Base-by-base conservation (phyloP, 805 yeast genomes). In the Metschnikowia anglica region DNA sequence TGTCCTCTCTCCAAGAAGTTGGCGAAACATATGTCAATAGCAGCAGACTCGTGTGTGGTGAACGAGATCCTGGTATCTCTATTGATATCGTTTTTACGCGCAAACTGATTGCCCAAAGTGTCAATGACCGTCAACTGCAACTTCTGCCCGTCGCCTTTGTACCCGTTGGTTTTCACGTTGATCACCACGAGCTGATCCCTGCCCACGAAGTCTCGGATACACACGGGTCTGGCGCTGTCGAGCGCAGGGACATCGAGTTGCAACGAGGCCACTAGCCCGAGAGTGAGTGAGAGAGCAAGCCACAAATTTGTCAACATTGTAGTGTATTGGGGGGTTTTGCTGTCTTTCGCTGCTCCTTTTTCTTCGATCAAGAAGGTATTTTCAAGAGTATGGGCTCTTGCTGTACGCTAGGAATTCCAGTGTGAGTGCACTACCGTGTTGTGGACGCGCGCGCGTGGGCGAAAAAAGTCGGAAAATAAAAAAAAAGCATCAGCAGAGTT, bases 21-120 rank as follows among this genome's bases (percentile, higher is more conserved):
- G 47, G 83, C 85, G 67, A 93, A 85, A 66, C 99, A 93, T 42
- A 93, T 79, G 66, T 93, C 99, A 62, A 93, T 81, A 2, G 96
- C 86, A 32, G 91, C 83, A 48, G 83, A 80, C 19, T 83, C 73
- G 60, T 84, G 88, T 11, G 95, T 81, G 39, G 93, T 88, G 71
- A 93, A 91, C 3, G 93, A 91, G 46, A 86, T 80, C 59, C 81
- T 79, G 41, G 78, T 74, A 3, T 74, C 74, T 24, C 91, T 95
- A 16, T 80, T 80, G 54, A 93, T 74, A 61, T 86, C 89, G 61
- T 82, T 80, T 60, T 80, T 83, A 57, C 86, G 83, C 65, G 71
- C 59, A 52, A 83, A 84, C 60, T 87, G 95, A 63, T 90, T 90
- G 30, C 96, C 97, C 55, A 80, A 74, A 33, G 85, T 74, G 66